Evolutionary conservation across 2,329 filamentous ascomycete species (phyloP), one percentile per base, ranked within the genome.

Genomic region (Pseudocercospora crystallina): DNA sequence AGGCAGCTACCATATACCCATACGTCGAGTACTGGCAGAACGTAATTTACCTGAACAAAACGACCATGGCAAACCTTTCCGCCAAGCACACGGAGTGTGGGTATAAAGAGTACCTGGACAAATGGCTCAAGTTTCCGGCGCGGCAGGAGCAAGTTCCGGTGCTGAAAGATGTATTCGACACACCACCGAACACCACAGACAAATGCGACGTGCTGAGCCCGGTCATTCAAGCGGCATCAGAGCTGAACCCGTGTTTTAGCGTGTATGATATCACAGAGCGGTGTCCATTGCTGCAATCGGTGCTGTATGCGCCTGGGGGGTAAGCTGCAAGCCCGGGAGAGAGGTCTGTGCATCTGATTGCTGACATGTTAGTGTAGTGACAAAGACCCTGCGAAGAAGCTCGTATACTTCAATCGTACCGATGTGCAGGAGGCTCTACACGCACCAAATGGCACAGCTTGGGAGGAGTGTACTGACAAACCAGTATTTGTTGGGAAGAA

Each of bases 51-150:
- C 65, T 76, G 30, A 77, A 76, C 57, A 67, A 71, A 5, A 71
- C 70, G 1, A 72, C 72, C 60, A 57, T 73, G 49, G 54, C 66
- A 7, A 59, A 65, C 8, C 61, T 73, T 34, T 65, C 68, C 29
- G 51, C 64, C 11, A 58, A 59, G 4, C 61, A 72, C 17, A 62
- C 66, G 5, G 51, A 60, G 10, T 73, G 70, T 57, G 67, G 68
- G 48, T 73, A 71, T 58, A 62, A 65, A 12, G 48, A 61, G 14
- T 72, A 79, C 61, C 61, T 85, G 29, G 67, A 81, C n/a, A 77
- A 79, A 29, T 75, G 76, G 52, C 64, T 73, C 30, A 59, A 52
- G 0, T 73, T 65, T 40, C 70, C 71, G 12, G 62, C 71, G 1
- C 49, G 48, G 5, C 43, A 51, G 49, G 10, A 66, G 57, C 14